These are phyloP conservation scores for Clitocybe nebularis DNA, from an alignment of 1,284 basidiomycete genomes.

Conservation along the genomic window DNA sequence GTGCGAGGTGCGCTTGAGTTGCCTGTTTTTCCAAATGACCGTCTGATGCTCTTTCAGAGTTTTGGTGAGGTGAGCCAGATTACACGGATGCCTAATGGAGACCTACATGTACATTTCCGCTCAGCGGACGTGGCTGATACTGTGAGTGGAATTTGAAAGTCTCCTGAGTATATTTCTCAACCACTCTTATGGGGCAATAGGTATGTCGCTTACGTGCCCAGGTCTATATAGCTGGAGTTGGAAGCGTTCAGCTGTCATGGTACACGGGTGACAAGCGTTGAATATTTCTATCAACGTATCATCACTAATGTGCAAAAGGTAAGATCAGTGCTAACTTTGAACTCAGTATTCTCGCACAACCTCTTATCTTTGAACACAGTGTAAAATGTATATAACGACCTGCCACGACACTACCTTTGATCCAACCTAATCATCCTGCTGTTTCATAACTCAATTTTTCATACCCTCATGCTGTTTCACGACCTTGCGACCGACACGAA, in stretches of 20 bases:
- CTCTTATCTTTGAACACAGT: background rate
- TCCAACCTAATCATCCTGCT: background rate
- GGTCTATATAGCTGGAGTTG: slow-evolving; percentile 67
- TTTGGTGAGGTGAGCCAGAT: slow-evolving; percentile 74
- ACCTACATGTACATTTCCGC: slow-evolving; percentile 68
- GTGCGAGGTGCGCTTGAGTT: slow-evolving; percentile 54
- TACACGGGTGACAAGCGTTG: slow-evolving; percentile 54
- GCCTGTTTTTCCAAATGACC: slow-evolving; percentile 9
- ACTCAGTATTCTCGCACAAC: background rate
- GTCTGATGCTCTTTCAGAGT: slow-evolving; percentile 35
- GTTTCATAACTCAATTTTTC: slow-evolving; percentile 4
- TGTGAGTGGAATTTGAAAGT: slow-evolving; percentile 34
- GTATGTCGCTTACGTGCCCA: slow-evolving; percentile 72
- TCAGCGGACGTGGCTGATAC: slow-evolving; percentile 74
- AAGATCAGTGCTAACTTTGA: too few species aligned
- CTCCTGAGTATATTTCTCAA: slow-evolving; percentile 1
- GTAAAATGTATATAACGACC: slow-evolving; percentile 11
- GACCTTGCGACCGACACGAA: slow-evolving; percentile 12
- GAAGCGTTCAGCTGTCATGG: slow-evolving; percentile 75
- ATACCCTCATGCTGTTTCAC: slow-evolving; percentile 9
- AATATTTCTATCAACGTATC: slow-evolving; percentile 3
- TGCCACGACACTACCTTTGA: slow-evolving; percentile 8
- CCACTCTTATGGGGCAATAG: too few species aligned
- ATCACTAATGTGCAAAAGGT: slow-evolving; percentile 5
- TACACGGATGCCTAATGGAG: slow-evolving; percentile 65